Evolutionary conservation across 768 basidiomycete species (phyloP), one percentile per base, ranked within the genome.

Genomic region (Leucocoprinus birnbaumii): DNA sequence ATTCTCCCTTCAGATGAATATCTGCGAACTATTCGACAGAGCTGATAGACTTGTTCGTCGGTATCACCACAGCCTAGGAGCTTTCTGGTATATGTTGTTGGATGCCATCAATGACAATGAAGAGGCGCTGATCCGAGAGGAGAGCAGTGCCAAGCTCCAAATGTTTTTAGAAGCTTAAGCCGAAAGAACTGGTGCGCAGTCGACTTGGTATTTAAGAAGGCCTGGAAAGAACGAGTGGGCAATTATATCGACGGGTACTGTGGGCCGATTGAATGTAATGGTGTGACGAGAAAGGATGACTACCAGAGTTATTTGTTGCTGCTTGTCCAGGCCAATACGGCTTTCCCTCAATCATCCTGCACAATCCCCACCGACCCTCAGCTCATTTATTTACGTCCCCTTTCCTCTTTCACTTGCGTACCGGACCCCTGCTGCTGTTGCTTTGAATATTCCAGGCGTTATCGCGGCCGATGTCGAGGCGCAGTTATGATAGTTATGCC

Each of bases 401-500:
- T 11, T 10, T 26, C 25, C 43, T 26, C 40, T 40, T 19, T 26
- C 27, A 18, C 38, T 21, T 48, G 9, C 26, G 27, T 38, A 19
- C 35, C n/a, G 6, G 21, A 38, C 22, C 40, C n/a, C 34, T 19
- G 21, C 31, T 13, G 25, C 24, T 46, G n/a, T n/a, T n/a, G 41
- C 48, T 48, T 25, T 25, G 46, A 24, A 56, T 59, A 42, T 25
- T 48, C 52, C 16, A 11, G 10, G 34, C 9, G 21, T 52, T 49
- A 58, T 54, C 51, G 58, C 59, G 59, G 60, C 61, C 64, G 60
- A 82, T 89, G 85, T 89, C 91, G 58, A 82, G 80, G 71, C 81
- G 89, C 67, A 93, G 90, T 75, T 80, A 86, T 72, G 81, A 82
- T 61, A 84, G 87, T 69, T 74, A 72, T 61, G 78, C 85, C 58